Evolutionary conservation across 2,329 filamentous ascomycete species (phyloP), one percentile per base, ranked within the genome.

Genomic region (Sclerotinia trifoliorum): DNA sequence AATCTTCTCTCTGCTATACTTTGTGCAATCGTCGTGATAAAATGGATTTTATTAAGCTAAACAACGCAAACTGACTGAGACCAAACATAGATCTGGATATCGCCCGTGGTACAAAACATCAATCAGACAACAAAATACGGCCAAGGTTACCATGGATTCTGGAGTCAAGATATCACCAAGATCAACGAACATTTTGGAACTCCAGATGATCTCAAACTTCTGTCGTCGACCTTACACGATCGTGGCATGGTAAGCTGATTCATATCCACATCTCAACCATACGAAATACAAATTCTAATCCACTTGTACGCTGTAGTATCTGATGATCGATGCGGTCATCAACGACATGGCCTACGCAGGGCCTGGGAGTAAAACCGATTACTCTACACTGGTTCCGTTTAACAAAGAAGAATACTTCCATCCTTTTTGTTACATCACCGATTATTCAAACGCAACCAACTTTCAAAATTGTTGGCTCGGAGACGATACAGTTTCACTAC

Each of bases 101-200:
- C 80, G 1, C 81, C 81, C 0, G 71, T 82, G 11, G 79, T 78
- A 7, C 72, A 77, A 51, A 80, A 82, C 54, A 73, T 82, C 7
- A 74, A 77, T 11, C 74, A 78, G 32, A 71, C 70, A 26, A 80
- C 79, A 2, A 70, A 67, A 44, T 78, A 78, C 65, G 81, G 81
- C 26, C 71, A 79, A 65, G 78, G 78, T 24, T 82, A 80, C 66
- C 80, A 81, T 67, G 81, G 80, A 17, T 83, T 81, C 70, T 81
- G 81, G 81, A 78, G 80, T 55, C 77, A 81, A 67, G 76, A 82
- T 68, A 71, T 82, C 39, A 81, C 83, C 68, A 70, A 78, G 19
- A 76, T 90, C 67, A 89, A 91, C 73, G 70, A 81, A 2, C 81
- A 86, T 68, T 87, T 86, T 70, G 88, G 89, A 42, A 85, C 84